Evolutionary conservation across 2,329 filamentous ascomycete genomes (phyloP).

Genomic region (Pleurostoma richardsiae): DNA sequence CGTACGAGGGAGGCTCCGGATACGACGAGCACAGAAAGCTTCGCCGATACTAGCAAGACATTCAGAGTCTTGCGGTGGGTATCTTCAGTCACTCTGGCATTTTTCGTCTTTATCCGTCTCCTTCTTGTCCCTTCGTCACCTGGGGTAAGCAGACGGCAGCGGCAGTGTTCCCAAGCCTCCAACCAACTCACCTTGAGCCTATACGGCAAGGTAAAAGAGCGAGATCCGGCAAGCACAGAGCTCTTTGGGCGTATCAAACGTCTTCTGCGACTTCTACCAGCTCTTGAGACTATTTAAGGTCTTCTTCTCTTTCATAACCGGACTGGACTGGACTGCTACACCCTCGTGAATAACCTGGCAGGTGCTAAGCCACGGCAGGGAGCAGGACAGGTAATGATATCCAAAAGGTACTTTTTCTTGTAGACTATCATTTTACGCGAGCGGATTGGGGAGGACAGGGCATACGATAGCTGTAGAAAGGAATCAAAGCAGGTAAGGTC

Average conservation of each 20-base stretch:
- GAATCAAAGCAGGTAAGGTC: conserved; percentile 19
- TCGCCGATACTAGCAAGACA: conserved; percentile 54
- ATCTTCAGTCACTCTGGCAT: conserved; percentile 22
- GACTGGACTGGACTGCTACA: too few species aligned
- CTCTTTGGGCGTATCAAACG: too few species aligned
- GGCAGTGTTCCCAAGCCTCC: background rate
- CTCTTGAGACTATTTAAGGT: too few species aligned
- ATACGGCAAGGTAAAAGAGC: too few species aligned
- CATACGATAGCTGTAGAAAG: conserved; percentile 5
- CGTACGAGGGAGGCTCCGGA: conserved; percentile 66
- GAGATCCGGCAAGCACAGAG: too few species aligned
- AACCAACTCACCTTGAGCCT: too few species aligned
- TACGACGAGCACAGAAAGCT: conserved; percentile 73
- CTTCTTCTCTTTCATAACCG: too few species aligned
- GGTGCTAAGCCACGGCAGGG: conserved; percentile 1
- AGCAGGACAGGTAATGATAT: conserved; percentile 7
- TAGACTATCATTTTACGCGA: conserved; percentile 5
- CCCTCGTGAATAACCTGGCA: too few species aligned
- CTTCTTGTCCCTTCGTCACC: conserved; percentile 13
- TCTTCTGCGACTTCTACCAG: too few species aligned
- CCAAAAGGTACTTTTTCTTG: conserved; percentile 2
- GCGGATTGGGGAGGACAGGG: background rate
- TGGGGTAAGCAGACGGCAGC: conserved; percentile 18
- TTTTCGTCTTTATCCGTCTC: conserved; percentile 11
- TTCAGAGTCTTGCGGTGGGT: conserved; percentile 39